A percentile compares a stretch with the other conserved stretches of the same genome.
Evolutionary conservation across 495 filamentous ascomycete species (phyloP).

Genomic region (Lasiosphaeris hirsuta): DNA sequence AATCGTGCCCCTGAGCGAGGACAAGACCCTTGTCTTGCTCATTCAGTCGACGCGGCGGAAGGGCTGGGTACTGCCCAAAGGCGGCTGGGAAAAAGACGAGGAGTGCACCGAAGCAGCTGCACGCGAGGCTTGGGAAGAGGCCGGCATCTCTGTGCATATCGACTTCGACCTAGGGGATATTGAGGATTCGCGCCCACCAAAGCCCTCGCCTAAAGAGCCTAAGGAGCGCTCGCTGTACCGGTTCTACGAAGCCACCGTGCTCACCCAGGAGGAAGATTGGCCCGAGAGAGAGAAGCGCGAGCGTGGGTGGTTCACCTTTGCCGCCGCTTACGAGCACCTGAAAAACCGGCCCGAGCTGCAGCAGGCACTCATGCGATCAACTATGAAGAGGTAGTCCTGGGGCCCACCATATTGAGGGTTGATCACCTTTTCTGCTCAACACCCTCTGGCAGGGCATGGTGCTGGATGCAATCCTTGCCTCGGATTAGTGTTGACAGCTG

Average conservation of each 20-base stretch:
- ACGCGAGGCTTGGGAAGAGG: constrained; percentile 97
- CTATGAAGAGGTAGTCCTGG: constrained; percentile 49
- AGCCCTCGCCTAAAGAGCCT: constrained; percentile 50
- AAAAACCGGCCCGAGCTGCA: constrained; percentile 79
- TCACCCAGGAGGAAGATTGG: constrained; percentile 80
- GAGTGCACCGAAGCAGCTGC: constrained; percentile 53
- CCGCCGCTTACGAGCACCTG: constrained; percentile 73
- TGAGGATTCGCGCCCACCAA: constrained; percentile 66
- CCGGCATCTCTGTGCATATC: constrained; percentile 80
- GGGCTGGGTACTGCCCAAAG: constrained; percentile 96
- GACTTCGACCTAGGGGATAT: constrained; percentile 82
- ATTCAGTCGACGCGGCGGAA: constrained; percentile 84
- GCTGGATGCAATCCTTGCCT: background rate
- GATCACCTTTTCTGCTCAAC: background rate
- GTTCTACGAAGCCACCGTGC: constrained; percentile 84
- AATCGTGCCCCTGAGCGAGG: constrained; percentile 69
- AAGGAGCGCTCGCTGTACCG: constrained; percentile 76
- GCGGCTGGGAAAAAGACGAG: constrained; percentile 96
- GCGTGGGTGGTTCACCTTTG: constrained; percentile 83
- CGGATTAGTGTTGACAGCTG: background rate
- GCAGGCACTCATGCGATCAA: constrained; percentile 80
- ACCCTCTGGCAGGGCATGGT: no score
- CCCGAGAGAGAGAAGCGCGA: constrained; percentile 90
- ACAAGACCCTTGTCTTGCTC: constrained; percentile 75
- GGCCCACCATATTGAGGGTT: constrained; percentile 17